phyloP scores from a whole-genome alignment of 768 basidiomycete genomes.

The Macrolepiota albuminosa region DNA sequence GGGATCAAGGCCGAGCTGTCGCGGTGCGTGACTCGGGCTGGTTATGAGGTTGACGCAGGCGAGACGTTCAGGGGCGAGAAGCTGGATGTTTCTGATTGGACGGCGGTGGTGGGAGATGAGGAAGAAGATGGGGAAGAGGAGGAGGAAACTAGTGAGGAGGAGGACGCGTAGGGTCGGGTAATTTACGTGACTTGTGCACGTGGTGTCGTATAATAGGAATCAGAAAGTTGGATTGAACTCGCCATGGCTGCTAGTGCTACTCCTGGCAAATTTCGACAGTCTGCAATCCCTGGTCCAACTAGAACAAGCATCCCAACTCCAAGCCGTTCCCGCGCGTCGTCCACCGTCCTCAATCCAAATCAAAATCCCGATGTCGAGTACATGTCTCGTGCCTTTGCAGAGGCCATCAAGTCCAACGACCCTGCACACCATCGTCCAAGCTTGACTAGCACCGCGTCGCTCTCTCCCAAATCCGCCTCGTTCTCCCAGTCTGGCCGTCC shows the following conservation, averaged over 20 bases:
- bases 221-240: constrained; percentile 3
- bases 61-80: constrained; percentile 18
- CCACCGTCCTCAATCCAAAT: constrained; percentile 38
- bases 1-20: constrained; percentile 65
- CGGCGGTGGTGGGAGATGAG: constrained; percentile 7
- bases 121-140: not conserved
- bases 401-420: constrained; percentile 78
- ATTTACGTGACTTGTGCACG: constrained; percentile 7
- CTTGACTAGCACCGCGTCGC: constrained; percentile 38
- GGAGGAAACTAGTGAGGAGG: not conserved
- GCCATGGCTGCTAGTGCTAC: constrained; percentile 23
- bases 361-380: constrained; percentile 43
- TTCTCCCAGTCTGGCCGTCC: constrained; percentile 48
- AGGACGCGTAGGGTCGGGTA: constrained; percentile 6
- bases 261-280: constrained; percentile 37
- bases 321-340: constrained; percentile 65
- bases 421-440: constrained; percentile 57
- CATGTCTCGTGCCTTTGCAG: constrained; percentile 68
- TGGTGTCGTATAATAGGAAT: constrained; percentile 8
- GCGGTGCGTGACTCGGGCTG: constrained; percentile 70
- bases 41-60: constrained; percentile 64
- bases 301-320: constrained; percentile 60
- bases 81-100: constrained; percentile 20
- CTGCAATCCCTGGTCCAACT: constrained; percentile 37
- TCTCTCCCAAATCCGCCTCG: constrained; percentile 43